Percentiles rank a stretch among this genome's conserved stretches.
These are phyloP conservation scores for Bipolaris bicolor DNA, from an alignment of 2,329 filamentous ascomycete species.

Conservation along the genomic window DNA sequence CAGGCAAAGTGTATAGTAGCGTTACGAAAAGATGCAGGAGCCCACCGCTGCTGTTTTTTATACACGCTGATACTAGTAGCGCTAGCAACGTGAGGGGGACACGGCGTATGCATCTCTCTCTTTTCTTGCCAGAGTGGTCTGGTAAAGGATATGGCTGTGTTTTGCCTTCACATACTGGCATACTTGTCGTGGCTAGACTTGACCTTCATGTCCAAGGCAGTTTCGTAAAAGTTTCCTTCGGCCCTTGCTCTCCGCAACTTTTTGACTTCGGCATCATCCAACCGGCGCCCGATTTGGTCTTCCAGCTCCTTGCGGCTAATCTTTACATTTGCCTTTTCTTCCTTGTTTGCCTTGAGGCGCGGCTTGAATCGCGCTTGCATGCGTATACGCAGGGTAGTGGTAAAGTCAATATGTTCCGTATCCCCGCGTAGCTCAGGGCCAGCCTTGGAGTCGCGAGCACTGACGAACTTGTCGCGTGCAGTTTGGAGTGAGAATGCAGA, in stretches of 20 bases:
- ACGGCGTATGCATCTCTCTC: too few relatives aligned
- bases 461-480: slow-evolving; percentile 72
- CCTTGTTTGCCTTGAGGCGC: slow-evolving; percentile 75
- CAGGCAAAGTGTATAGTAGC: too few relatives aligned
- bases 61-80: too few relatives aligned
- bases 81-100: too few relatives aligned
- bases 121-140: too few relatives aligned
- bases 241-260: slow-evolving; percentile 79
- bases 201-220: slow-evolving; percentile 81
- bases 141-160: neutral
- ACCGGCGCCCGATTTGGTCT: slow-evolving; percentile 72
- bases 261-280: slow-evolving; percentile 87
- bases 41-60: too few relatives aligned
- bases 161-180: slow-evolving; percentile 29
- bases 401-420: slow-evolving; percentile 68
- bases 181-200: slow-evolving; percentile 74
- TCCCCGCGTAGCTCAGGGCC: slow-evolving; percentile 76
- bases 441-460: slow-evolving; percentile 55
- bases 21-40: too few relatives aligned
- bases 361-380: slow-evolving; percentile 98
- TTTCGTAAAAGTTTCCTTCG: slow-evolving; percentile 90
- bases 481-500: slow-evolving; percentile 79
- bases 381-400: slow-evolving; percentile 77
- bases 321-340: slow-evolving; percentile 82
- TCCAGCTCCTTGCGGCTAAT: slow-evolving; percentile 87